A percentile compares a stretch with the other conserved stretches of the same genome.
Evolutionary conservation across 345 rosid species (phyloP).

Genomic region (Gossypium thurberi): DNA sequence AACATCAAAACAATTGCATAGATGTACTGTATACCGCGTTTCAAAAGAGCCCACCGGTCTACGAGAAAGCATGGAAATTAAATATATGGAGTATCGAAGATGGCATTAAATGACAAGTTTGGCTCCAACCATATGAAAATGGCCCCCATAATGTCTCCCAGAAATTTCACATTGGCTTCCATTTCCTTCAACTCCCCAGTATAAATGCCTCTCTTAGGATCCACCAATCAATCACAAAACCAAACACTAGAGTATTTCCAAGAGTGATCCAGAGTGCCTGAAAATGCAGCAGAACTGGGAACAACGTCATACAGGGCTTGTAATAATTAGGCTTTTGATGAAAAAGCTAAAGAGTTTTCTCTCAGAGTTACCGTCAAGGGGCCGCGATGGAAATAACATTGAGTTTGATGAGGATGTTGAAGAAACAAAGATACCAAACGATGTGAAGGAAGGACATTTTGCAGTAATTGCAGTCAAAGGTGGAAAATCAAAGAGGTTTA

Average conservation of each 20-base stretch:
- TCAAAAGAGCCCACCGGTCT: conserved; percentile 6
- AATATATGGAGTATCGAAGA: neutral
- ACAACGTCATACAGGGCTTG: conserved; percentile 17
- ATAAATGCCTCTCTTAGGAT: neutral
- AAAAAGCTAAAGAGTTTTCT: conserved; percentile 19
- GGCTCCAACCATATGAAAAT: conserved; percentile 5
- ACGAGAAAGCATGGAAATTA: conserved; percentile 2
- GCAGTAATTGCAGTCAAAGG: conserved; percentile 41
- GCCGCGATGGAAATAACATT: neutral
- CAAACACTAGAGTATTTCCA: neutral
- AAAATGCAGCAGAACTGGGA: conserved; percentile 15
- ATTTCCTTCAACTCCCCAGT: neutral
- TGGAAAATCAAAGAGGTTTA: conserved; percentile 41
- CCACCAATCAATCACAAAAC: neutral
- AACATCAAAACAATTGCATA: neutral
- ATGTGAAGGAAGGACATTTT: conserved; percentile 45
- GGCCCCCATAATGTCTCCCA: conserved; percentile 18
- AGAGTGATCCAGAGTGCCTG: neutral
- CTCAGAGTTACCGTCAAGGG: conserved; percentile 14
- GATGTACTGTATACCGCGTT: conserved; percentile 12
- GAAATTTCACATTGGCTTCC: conserved; percentile 23
- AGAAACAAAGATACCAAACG: conserved; percentile 22
- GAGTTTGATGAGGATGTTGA: conserved; percentile 17
- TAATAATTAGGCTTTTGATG: conserved; percentile 23
- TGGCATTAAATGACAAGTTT: conserved; percentile 19